Conservation (phyloP, 345 rosid species). For the Excoecaria agallocha region DNA sequence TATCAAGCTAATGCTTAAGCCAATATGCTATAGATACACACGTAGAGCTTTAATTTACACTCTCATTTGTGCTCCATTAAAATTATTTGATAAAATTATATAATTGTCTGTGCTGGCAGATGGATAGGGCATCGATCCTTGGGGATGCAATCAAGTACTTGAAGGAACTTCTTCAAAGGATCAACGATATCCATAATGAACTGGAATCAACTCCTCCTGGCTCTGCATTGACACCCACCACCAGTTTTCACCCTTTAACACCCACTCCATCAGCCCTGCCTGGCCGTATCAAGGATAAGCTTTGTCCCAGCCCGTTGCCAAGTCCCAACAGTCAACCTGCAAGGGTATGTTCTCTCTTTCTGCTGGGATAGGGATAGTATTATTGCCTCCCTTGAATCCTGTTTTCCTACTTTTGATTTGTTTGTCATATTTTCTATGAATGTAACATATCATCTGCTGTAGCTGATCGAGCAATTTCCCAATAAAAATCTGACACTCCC, state of each 20-base stretch:
- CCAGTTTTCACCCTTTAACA: constrained; percentile 80
- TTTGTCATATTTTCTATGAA: neutral
- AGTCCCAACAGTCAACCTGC: constrained; percentile 87
- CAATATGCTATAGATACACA: neutral
- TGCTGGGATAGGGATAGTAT: neutral
- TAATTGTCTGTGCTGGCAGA: constrained; percentile 42
- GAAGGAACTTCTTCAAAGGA: constrained; percentile 93
- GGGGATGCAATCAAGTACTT: constrained; percentile 97
- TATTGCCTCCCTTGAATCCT: neutral
- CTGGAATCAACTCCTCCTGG: constrained; percentile 77
- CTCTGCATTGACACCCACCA: constrained; percentile 55
- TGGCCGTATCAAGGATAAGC: constrained; percentile 76
- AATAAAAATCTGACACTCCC: too few species aligned
- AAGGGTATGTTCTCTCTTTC: constrained; percentile 44
- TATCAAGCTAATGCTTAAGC: too few species aligned
- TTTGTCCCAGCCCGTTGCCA: constrained; percentile 61
- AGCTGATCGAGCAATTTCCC: neutral
- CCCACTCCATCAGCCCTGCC: constrained; percentile 86
- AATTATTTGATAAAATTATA: constrained; percentile 1
- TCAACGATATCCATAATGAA: constrained; percentile 87
- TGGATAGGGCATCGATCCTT: constrained; percentile 98
- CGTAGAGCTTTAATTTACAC: neutral
- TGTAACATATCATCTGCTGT: neutral
- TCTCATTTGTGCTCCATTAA: neutral
- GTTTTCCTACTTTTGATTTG: neutral